Evolutionary conservation across 305 asterid genomes (phyloP).

Genomic region (Fraxinus ornus): DNA sequence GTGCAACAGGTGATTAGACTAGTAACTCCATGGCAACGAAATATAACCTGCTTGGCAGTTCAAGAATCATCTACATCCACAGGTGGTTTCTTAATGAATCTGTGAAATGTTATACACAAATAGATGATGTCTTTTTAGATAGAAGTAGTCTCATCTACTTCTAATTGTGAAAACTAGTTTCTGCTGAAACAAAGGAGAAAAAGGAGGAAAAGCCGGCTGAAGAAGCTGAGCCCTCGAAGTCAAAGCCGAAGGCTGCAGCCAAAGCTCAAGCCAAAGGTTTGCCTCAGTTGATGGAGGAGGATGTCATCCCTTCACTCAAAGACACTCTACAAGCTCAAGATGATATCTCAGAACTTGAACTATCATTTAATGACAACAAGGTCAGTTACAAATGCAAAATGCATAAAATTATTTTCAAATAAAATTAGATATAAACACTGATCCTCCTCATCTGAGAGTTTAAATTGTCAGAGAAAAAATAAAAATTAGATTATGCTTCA

Average conservation of each 20-base stretch:
- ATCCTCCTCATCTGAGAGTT: neutral
- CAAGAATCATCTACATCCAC: slow-evolving; percentile 54
- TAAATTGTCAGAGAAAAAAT: neutral
- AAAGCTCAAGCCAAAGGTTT: slow-evolving; percentile 67
- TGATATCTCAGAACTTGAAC: slow-evolving; percentile 50
- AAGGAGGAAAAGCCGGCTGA: slow-evolving; percentile 36
- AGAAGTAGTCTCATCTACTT: neutral
- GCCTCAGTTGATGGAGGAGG: slow-evolving; percentile 79
- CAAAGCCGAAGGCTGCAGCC: slow-evolving; percentile 55
- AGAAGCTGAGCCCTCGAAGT: slow-evolving; percentile 31
- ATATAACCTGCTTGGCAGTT: slow-evolving; percentile 39
- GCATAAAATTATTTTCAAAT: neutral
- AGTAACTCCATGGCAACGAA: slow-evolving; percentile 24
- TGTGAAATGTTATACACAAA: neutral
- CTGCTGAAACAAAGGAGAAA: slow-evolving; percentile 66
- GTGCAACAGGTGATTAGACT: slow-evolving; percentile 25
- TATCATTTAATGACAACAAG: slow-evolving; percentile 57
- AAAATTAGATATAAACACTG: too few relatives aligned
- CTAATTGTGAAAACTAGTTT: slow-evolving; percentile 50
- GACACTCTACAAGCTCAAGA: slow-evolving; percentile 56
- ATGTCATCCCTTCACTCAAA: slow-evolving; percentile 68
- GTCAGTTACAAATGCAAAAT: slow-evolving; percentile 26
- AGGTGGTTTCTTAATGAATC: slow-evolving; percentile 25
- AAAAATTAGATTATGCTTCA: neutral
- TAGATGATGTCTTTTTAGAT: neutral